These are phyloP conservation scores for Triticum monococcum DNA, from an alignment of 176 grass and related monocot genomes.

Conservation along the genomic window DNA sequence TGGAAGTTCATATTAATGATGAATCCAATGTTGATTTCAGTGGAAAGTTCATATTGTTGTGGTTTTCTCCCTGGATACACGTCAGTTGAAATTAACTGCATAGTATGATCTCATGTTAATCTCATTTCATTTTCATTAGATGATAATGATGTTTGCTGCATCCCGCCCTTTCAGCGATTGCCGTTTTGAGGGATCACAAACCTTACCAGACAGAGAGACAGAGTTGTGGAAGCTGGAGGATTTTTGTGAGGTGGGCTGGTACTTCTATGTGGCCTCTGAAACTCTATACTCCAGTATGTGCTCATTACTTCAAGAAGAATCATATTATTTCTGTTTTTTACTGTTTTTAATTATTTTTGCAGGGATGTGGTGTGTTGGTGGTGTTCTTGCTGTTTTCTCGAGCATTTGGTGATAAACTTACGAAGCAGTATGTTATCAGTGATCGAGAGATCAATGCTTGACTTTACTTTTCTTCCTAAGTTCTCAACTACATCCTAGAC, in stretches of 20 bases:
- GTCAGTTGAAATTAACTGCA: too few relatives aligned
- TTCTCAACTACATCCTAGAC: neutral
- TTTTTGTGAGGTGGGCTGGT: constrained; percentile 98
- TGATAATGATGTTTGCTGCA: neutral
- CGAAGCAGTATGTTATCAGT: constrained; percentile 85
- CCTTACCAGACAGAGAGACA: constrained; percentile 81
- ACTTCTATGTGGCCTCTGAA: constrained; percentile 14
- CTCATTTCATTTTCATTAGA: neutral
- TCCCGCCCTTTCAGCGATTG: constrained; percentile 52
- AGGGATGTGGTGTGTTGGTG: constrained; percentile 93
- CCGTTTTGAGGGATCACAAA: constrained; percentile 91
- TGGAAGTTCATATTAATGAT: too few relatives aligned
- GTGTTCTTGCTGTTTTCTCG: constrained; percentile 84
- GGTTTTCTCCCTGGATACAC: too few relatives aligned
- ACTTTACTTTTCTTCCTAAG: neutral
- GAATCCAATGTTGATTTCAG: too few relatives aligned
- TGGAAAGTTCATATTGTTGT: too few relatives aligned
- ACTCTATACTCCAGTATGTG: neutral
- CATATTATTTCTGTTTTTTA: neutral
- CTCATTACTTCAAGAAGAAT: too few relatives aligned
- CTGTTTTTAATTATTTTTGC: neutral
- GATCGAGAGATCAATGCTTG: constrained; percentile 81
- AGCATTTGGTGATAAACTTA: constrained; percentile 80
- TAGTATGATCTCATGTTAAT: neutral
- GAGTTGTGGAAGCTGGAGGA: constrained; percentile 81